Evolutionary conservation across 352 stramenopile genomes (phyloP).

Genomic region (Globisporangium carolinianum): DNA sequence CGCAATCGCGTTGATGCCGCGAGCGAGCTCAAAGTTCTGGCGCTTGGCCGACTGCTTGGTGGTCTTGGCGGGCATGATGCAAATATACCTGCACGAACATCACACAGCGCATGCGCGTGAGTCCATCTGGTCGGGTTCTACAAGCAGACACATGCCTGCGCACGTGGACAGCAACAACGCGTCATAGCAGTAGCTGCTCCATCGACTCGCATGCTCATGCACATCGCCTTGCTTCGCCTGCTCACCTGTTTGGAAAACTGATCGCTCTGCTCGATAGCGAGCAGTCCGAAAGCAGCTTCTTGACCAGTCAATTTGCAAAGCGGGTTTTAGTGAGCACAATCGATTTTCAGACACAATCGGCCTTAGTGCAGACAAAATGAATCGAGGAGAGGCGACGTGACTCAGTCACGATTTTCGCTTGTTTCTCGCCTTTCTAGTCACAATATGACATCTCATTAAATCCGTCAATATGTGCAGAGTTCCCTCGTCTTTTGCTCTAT

Average conservation of each 20-base stretch:
- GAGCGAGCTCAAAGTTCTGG: slow-evolving; percentile 67
- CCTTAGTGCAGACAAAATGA: too few relatives aligned
- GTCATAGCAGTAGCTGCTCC: too few relatives aligned
- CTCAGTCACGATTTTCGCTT: too few relatives aligned
- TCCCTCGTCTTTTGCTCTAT: too few relatives aligned
- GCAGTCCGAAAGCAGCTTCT: too few relatives aligned
- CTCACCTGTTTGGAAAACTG: slow-evolving; percentile 65
- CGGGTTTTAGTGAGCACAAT: neutral
- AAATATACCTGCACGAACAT: slow-evolving; percentile 32
- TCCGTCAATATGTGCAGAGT: too few relatives aligned
- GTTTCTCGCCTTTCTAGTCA: too few relatives aligned
- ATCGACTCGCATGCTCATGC: too few relatives aligned
- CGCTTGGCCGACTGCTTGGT: slow-evolving; percentile 22
- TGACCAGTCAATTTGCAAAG: neutral
- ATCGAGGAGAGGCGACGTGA: too few relatives aligned
- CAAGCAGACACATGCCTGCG: neutral
- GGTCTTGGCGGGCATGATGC: slow-evolving; percentile 39
- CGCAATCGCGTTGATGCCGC: slow-evolving; percentile 76
- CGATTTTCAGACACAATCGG: neutral
- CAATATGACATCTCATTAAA: too few relatives aligned
- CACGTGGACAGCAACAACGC: too few relatives aligned
- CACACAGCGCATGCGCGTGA: neutral
- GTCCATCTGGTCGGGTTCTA: neutral
- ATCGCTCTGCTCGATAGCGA: neutral
- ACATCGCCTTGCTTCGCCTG: neutral